These are phyloP conservation scores for Chrysanthemum makinoi DNA, from an alignment of 129 eudicot species.

Conservation along the genomic window DNA sequence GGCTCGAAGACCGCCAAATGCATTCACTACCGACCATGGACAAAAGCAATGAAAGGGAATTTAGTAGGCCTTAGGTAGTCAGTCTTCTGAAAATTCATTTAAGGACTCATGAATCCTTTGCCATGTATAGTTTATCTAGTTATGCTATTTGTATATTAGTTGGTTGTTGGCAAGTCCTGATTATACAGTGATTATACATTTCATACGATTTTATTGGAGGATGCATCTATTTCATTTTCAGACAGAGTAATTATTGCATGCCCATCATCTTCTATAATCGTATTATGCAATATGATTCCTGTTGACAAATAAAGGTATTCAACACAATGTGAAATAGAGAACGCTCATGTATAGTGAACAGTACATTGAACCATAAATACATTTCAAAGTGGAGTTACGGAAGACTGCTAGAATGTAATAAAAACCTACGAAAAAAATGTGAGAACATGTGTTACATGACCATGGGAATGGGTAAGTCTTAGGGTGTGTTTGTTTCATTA, in stretches of 20 bases:
- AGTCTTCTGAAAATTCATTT: background rate
- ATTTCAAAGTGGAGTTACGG: background rate
- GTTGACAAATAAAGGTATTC: background rate
- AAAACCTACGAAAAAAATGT: background rate
- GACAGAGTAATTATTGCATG: too few relatives aligned
- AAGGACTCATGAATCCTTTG: conserved; percentile 1
- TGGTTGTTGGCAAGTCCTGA: background rate
- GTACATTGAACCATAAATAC: background rate
- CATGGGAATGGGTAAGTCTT: background rate
- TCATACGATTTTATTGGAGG: too few relatives aligned
- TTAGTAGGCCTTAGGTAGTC: background rate
- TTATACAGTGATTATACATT: background rate
- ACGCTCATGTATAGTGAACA: background rate
- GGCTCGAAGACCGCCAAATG: conserved; percentile 11
- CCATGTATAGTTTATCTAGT: background rate
- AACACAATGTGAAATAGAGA: background rate
- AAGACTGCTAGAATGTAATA: background rate
- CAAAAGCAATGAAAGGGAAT: background rate
- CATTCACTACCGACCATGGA: background rate
- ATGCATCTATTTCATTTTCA: too few relatives aligned
- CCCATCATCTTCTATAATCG: too few relatives aligned
- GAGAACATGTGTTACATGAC: background rate
- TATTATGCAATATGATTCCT: too few relatives aligned
- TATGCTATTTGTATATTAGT: background rate
- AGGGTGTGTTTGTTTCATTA: too few relatives aligned